phyloP scores from a whole-genome alignment of 2,329 filamentous ascomycete species.

The Colletotrichum phormii region DNA sequence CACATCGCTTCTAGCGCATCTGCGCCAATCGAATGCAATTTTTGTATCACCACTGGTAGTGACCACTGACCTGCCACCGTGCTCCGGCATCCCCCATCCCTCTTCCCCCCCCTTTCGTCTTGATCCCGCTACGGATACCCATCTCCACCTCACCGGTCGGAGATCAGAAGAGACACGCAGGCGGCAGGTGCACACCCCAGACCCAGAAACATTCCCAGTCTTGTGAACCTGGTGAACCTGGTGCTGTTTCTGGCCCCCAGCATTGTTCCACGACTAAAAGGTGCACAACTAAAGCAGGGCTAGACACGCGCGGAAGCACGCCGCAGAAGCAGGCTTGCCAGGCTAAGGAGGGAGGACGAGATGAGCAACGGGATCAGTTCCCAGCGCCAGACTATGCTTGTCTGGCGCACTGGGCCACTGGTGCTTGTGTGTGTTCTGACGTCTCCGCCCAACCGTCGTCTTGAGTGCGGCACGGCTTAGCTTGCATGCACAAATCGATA shows the following conservation, averaged over 20 bases:
- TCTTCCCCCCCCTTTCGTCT: background rate
- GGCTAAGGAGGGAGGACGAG: slow-evolving; percentile 1
- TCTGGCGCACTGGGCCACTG: slow-evolving; percentile 2
- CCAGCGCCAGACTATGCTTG: slow-evolving; percentile 7
- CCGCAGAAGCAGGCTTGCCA: background rate
- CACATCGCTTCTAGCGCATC: slow-evolving; percentile 9
- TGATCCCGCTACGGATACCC: background rate
- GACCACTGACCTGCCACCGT: slow-evolving; percentile 12
- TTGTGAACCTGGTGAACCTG: background rate
- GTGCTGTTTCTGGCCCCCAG: background rate
- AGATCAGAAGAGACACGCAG: background rate
- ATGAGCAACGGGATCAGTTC: background rate
- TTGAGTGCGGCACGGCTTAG: slow-evolving; percentile 23
- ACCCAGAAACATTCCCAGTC: background rate
- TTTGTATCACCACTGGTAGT: slow-evolving; percentile 15
- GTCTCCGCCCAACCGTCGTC: slow-evolving; percentile 29
- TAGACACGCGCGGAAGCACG: slow-evolving; percentile 1
- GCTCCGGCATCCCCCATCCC: background rate
- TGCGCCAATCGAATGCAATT: slow-evolving; percentile 19
- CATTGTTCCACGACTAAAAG: slow-evolving; percentile 7
- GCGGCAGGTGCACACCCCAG: background rate
- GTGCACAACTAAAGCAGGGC: slow-evolving; percentile 21
- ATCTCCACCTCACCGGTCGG: slow-evolving; percentile 12
- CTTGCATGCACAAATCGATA: slow-evolving; percentile 31
- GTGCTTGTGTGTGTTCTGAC: slow-evolving; percentile 25